phyloP scores from a whole-genome alignment of 2,329 filamentous ascomycete species.

The Sporothrix humicola region DNA sequence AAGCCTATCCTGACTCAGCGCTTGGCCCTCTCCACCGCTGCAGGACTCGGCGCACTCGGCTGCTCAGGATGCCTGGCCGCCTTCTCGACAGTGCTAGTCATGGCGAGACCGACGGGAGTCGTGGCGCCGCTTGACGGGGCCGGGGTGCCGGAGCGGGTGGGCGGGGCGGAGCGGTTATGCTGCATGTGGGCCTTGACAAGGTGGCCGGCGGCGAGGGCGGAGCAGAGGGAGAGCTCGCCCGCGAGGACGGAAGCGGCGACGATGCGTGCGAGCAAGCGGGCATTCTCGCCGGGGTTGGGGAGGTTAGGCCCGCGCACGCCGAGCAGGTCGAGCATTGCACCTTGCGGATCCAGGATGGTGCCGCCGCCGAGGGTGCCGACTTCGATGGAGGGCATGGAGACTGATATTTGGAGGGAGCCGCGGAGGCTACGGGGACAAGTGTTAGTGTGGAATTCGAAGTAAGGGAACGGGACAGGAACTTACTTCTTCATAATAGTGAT shows the following conservation, averaged over 20 bases:
- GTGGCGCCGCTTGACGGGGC: slow-evolving; percentile 42
- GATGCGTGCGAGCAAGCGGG: slow-evolving; percentile 85
- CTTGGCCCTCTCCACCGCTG: slow-evolving; percentile 38
- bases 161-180: slow-evolving; percentile 82
- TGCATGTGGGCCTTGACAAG: slow-evolving; percentile 93
- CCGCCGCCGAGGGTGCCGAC: slow-evolving; percentile 96
- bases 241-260: slow-evolving; percentile 89
- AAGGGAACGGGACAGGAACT: too few relatives aligned
- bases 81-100: slow-evolving; percentile 41
- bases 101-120: slow-evolving; percentile 56
- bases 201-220: slow-evolving; percentile 90
- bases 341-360: slow-evolving; percentile 94
- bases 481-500: slow-evolving; percentile 97
- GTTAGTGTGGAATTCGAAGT: too few relatives aligned
- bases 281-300: slow-evolving; percentile 88
- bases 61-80: slow-evolving; percentile 32
- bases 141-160: slow-evolving; percentile 72
- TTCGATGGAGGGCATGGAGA: slow-evolving; percentile 98
- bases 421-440: slow-evolving; percentile 55
- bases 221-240: slow-evolving; percentile 90
- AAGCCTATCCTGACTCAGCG: too few relatives aligned
- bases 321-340: slow-evolving; percentile 94
- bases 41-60: slow-evolving; percentile 34
- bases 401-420: slow-evolving; percentile 91
- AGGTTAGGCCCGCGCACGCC: slow-evolving; percentile 91